phyloP scores from a whole-genome alignment of 768 basidiomycete genomes.

The Calocybe cyanea region DNA sequence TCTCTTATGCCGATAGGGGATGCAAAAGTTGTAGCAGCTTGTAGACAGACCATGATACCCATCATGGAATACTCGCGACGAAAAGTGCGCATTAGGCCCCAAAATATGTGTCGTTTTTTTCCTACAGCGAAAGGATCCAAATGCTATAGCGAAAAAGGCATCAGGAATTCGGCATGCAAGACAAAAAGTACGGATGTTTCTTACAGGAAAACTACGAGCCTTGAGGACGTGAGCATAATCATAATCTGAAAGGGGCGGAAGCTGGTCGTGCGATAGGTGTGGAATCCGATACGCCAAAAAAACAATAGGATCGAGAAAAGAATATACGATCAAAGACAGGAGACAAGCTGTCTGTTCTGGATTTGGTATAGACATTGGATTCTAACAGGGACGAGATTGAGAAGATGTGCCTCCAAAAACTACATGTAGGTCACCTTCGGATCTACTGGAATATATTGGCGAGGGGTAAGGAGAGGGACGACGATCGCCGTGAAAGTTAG shows the following conservation, averaged over 20 bases:
- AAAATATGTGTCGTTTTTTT: constrained; percentile 42
- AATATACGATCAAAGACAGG: constrained; percentile 40
- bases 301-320: constrained; percentile 53
- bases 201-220: constrained; percentile 25
- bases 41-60: constrained; percentile 23
- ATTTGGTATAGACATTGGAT: constrained; percentile 30
- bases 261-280: constrained; percentile 47
- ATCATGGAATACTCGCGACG: constrained; percentile 29
- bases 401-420: not conserved
- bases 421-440: constrained; percentile 27
- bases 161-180: not conserved
- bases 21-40: constrained; percentile 25
- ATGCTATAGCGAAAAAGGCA: constrained; percentile 20
- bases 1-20: constrained; percentile 39
- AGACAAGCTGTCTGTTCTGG: constrained; percentile 52
- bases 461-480: constrained; percentile 53
- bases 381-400: constrained; percentile 18
- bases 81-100: constrained; percentile 38
- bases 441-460: constrained; percentile 56
- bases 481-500: constrained; percentile 41
- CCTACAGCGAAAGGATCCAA: constrained; percentile 36
- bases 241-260: constrained; percentile 64
- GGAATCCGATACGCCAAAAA: constrained; percentile 41
- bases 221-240: constrained; percentile 35
- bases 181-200: constrained; percentile 3